Percentiles rank a stretch among this genome's conserved stretches.
These are phyloP conservation scores for Penicillium verhagenii DNA, from an alignment of 495 filamentous ascomycete genomes.

Conservation along the genomic window DNA sequence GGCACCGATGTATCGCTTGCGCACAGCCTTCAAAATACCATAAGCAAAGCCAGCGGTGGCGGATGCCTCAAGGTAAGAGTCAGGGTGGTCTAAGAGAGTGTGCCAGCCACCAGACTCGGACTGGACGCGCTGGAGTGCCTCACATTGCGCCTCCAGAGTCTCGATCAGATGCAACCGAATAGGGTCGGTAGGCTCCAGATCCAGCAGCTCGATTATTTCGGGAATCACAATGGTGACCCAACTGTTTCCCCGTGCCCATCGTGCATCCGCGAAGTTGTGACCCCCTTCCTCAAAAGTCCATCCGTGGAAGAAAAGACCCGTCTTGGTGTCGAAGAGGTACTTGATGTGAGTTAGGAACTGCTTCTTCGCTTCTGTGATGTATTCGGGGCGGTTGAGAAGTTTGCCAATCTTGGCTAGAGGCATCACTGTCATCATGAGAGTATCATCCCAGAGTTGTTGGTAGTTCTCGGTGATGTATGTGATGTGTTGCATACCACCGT, in stretches of 20 bases:
- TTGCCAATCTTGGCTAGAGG: constrained; percentile 74
- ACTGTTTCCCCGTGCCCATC: constrained; percentile 66
- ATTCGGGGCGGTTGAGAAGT: constrained; percentile 59
- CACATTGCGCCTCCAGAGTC: constrained; percentile 61
- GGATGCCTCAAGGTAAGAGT: constrained; percentile 66
- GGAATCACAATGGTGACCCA: constrained; percentile 77
- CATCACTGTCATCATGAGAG: constrained; percentile 78
- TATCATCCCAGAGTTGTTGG: constrained; percentile 76
- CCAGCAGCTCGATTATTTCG: constrained; percentile 67
- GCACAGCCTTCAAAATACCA: constrained; percentile 67
- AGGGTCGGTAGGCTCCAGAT: constrained; percentile 53
- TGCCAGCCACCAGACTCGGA: constrained; percentile 59
- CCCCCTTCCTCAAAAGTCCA: constrained; percentile 68
- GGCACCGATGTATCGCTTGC: constrained; percentile 62
- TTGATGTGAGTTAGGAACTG: constrained; percentile 72
- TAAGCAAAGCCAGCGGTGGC: constrained; percentile 76
- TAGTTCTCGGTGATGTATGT: constrained; percentile 60
- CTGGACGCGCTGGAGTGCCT: constrained; percentile 57
- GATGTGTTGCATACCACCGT: constrained; percentile 72
- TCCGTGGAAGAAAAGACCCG: constrained; percentile 70
- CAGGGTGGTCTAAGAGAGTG: constrained; percentile 62
- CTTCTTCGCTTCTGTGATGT: constrained; percentile 69
- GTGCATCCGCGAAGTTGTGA: constrained; percentile 68
- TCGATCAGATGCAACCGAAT: constrained; percentile 59
- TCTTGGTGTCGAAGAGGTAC: constrained; percentile 65